Evolutionary conservation across 345 rosid genomes (phyloP), one percentile per base, ranked within the genome.

Genomic region (Salix brachista): DNA sequence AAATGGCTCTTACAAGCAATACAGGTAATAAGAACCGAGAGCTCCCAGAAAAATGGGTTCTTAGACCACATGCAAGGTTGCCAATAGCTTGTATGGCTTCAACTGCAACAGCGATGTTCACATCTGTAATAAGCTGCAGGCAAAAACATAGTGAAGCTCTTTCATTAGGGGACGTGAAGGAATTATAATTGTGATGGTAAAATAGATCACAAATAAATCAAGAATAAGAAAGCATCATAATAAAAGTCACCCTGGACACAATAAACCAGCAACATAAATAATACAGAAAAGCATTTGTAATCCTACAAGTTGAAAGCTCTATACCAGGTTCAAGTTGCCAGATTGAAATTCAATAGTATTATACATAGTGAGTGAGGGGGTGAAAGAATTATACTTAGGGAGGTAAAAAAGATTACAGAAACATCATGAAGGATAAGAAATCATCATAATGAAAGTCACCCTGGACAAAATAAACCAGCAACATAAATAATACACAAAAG

Each of bases 61-160:
- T 87, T 82, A 96, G 85, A 85, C 99, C 98, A 71, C 88, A 79
- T 28, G 98, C 96, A 78, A 94, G 96, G 83, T 94, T 96, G 21
- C 99, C 99, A 76, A 92, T 81, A 73, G 99, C 97, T 90, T 94
- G 99, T 81, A 96, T 81, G 69, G 99, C 96, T 87, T 96, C 98
- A 75, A 96, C 98, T 58, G 97, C 91, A 82, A 96, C 99, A 72
- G 98, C 98, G 1, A 96, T 90, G 88, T 94, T 96, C 70, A 96
- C 97, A 86, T 96, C 99, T 21, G 87, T 92, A 75, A 89, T 81
- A 84, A 96, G 98, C 99, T 96, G 97, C 88, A 77, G 72, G 10
- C 18, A 58, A 56, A 74, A 25, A n/a, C 16, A 48, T 19, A 19
- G 23, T 14, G 34, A 67, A 70, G 44, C 44, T 34, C 36, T 34